These are phyloP conservation scores for Citrullus mucosospermus DNA, from an alignment of 306 rosid genomes.

Conservation along the genomic window DNA sequence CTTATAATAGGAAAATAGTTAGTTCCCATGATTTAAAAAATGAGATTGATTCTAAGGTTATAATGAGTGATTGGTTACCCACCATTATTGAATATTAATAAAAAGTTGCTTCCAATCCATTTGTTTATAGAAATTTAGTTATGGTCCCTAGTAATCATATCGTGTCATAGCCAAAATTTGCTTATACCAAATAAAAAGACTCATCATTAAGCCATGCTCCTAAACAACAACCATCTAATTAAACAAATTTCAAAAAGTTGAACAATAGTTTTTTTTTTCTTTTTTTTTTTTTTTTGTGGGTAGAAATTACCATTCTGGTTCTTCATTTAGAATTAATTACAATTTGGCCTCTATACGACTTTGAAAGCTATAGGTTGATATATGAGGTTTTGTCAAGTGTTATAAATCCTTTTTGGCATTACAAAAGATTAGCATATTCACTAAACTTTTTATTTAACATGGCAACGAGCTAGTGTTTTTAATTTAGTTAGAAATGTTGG, in stretches of 20 bases:
- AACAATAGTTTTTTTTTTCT: background rate
- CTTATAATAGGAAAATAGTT: background rate
- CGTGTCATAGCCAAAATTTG: background rate
- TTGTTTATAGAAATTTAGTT: background rate
- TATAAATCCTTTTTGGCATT: too few relatives aligned
- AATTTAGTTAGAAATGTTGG: too few relatives aligned
- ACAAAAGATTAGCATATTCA: too few relatives aligned
- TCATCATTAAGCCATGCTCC: background rate
- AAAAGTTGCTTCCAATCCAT: background rate
- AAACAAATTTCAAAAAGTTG: background rate
- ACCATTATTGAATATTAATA: background rate
- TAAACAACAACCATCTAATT: background rate
- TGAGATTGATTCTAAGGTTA: background rate
- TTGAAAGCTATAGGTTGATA: background rate
- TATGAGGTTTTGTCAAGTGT: too few relatives aligned
- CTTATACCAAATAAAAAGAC: background rate
- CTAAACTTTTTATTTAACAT: too few relatives aligned
- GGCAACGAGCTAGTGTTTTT: too few relatives aligned
- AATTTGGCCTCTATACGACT: background rate
- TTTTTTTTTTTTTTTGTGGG: too few relatives aligned
- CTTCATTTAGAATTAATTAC: background rate
- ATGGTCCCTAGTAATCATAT: slow-evolving; percentile 3
- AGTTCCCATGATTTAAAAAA: background rate
- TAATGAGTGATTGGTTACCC: background rate
- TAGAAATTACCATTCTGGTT: background rate